A percentile compares a stretch with the other conserved stretches of the same genome.
Conservation (phyloP, 768 basidiomycete genomes). For the Tulasnella sp. region DNA sequence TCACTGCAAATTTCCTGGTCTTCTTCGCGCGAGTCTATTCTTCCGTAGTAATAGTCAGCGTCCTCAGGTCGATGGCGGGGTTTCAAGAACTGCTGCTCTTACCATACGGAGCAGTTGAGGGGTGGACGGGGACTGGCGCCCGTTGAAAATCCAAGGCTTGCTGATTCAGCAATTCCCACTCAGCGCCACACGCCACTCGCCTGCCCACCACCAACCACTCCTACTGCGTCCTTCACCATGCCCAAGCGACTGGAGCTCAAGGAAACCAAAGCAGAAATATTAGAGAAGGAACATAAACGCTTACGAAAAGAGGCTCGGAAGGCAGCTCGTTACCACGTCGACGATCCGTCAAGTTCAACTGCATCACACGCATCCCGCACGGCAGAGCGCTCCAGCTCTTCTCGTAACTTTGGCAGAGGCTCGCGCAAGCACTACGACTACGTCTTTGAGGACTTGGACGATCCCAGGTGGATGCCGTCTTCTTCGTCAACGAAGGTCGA, state of each 20-base stretch:
- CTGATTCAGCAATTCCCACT: not conserved
- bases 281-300: conserved; percentile 31
- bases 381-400: not conserved
- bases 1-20: conserved; percentile 87
- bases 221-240: conserved; percentile 17
- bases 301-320: conserved; percentile 42
- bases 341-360: conserved; percentile 17
- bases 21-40: conserved; percentile 79
- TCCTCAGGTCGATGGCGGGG: not conserved
- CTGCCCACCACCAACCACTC: not conserved
- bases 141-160: not conserved
- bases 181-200: too few species aligned
- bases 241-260: conserved; percentile 46
- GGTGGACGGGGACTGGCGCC: not conserved
- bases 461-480: conserved; percentile 23
- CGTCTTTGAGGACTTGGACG: conserved; percentile 17
- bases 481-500: conserved; percentile 2
- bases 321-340: conserved; percentile 25
- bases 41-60: not conserved
- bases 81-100: not conserved
- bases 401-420: not conserved
- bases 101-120: not conserved
- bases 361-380: conserved; percentile 17
- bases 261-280: conserved; percentile 50
- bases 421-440: conserved; percentile 1